phyloP scores from a whole-genome alignment of 805 yeast genomes.

The Clavispora santaluciae region DNA sequence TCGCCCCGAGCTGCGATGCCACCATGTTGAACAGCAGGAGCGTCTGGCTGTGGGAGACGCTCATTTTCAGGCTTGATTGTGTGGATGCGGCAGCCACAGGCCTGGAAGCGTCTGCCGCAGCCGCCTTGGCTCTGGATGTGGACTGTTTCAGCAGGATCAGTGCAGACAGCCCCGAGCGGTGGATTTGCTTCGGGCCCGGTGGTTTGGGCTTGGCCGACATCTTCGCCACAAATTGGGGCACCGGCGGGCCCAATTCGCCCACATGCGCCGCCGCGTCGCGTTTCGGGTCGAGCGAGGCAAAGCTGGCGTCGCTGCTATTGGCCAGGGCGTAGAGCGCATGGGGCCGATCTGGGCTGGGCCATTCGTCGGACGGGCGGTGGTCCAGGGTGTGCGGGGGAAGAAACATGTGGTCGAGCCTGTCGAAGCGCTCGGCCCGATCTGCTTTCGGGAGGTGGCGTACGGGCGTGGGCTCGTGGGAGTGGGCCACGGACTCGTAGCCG shows the following conservation, averaged over 20 bases:
- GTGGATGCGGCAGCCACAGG: too few species aligned
- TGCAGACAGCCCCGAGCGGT: background rate
- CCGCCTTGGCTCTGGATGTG: too few species aligned
- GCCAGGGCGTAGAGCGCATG: background rate
- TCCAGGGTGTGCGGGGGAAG: background rate
- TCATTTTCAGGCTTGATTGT: too few species aligned
- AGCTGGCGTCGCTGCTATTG: conserved; percentile 3
- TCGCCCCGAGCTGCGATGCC: conserved; percentile 26
- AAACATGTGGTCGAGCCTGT: background rate
- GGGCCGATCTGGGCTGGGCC: background rate
- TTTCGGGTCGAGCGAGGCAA: conserved; percentile 3
- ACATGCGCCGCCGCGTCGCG: background rate
- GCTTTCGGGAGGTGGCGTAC: conserved; percentile 22
- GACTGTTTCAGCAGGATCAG: conserved; percentile 9
- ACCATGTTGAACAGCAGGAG: conserved; percentile 33
- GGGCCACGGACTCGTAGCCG: conserved; percentile 27
- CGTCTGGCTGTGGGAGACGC: conserved; percentile 11
- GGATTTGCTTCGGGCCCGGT: conserved; percentile 2
- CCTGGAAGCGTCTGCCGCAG: too few species aligned
- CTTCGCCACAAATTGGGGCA: conserved; percentile 2
- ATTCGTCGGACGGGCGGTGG: background rate
- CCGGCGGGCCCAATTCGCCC: background rate
- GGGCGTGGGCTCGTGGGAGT: conserved; percentile 26
- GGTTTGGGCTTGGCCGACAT: background rate
- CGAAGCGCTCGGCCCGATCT: background rate